phyloP scores from a whole-genome alignment of 768 basidiomycete genomes.

The Psilocybe cyanescens region DNA sequence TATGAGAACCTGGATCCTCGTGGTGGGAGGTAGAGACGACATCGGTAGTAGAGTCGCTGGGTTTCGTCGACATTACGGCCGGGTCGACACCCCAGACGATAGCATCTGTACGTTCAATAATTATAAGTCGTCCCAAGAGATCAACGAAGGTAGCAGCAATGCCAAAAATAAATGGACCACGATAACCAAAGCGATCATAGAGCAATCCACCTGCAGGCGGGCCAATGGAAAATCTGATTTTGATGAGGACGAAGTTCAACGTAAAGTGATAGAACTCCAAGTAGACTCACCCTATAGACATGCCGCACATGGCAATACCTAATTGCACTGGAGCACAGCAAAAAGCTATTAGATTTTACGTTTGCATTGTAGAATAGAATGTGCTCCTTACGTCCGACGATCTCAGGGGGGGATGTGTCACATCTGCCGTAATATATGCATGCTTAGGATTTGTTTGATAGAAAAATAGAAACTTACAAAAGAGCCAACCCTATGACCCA shows the following conservation, averaged over 20 bases:
- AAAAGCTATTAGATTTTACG: not conserved
- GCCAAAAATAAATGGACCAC: conserved; percentile 61
- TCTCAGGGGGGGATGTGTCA: conserved; percentile 50
- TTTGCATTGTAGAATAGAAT: not conserved
- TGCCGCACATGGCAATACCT: conserved; percentile 61
- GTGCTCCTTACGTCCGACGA: conserved; percentile 49
- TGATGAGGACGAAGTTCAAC: not conserved
- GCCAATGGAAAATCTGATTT: conserved; percentile 51
- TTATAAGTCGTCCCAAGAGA: conserved; percentile 53
- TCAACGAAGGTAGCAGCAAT: conserved; percentile 51
- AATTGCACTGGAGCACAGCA: conserved; percentile 46
- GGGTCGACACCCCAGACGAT: conserved; percentile 52
- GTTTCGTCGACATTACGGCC: conserved; percentile 11
- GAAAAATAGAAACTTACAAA: conserved; percentile 37
- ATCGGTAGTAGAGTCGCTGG: not conserved
- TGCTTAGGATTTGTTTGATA: not conserved
- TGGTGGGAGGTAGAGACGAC: not conserved
- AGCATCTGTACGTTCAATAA: conserved; percentile 60
- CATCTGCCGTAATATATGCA: conserved; percentile 39
- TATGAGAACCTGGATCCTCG: not conserved
- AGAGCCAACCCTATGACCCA: conserved; percentile 65
- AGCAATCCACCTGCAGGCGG: conserved; percentile 62
- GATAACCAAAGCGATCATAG: conserved; percentile 58
- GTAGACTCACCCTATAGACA: conserved; percentile 51
- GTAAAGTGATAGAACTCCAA: conserved; percentile 7